Percentiles rank a stretch among this genome's conserved stretches.
These are phyloP conservation scores for Aspergillus pseudoviridinutans DNA, from an alignment of 2,329 filamentous ascomycete genomes.

Conservation along the genomic window DNA sequence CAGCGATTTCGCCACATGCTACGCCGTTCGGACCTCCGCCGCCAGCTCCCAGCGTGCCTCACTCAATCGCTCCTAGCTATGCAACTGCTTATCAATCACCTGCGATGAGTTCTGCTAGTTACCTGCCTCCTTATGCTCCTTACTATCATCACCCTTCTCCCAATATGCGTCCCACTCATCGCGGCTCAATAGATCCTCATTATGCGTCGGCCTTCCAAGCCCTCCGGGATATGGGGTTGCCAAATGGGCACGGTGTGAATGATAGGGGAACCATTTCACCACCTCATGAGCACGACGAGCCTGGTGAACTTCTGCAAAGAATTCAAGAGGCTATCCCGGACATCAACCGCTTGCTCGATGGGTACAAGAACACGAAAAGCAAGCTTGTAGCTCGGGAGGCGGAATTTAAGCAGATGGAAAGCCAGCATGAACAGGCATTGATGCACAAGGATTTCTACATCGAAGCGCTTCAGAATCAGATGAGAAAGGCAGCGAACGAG, in stretches of 20 bases:
- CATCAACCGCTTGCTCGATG: constrained; percentile 40
- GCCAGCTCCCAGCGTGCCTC: constrained; percentile 17
- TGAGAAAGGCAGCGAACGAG: constrained; percentile 47
- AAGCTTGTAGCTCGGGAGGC: constrained; percentile 49
- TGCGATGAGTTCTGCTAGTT: constrained; percentile 30
- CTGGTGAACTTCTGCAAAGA: constrained; percentile 39
- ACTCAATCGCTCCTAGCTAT: constrained; percentile 25
- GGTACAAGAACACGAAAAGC: constrained; percentile 49
- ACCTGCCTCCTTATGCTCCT: constrained; percentile 30
- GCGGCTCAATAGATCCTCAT: constrained; percentile 28
- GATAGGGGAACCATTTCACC: constrained; percentile 30
- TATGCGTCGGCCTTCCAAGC: constrained; percentile 30
- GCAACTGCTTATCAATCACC: constrained; percentile 33
- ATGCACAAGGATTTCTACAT: constrained; percentile 54
- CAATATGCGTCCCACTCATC: constrained; percentile 25
- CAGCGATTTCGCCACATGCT: constrained; percentile 32
- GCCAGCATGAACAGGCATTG: constrained; percentile 49
- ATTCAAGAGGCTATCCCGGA: constrained; percentile 47
- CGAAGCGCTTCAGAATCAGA: constrained; percentile 47
- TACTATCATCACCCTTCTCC: constrained; percentile 26
- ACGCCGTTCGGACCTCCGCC: constrained; percentile 24
- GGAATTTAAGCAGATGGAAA: constrained; percentile 46
- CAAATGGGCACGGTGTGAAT: constrained; percentile 16
- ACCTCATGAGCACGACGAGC: constrained; percentile 31
- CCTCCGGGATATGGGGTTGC: constrained; percentile 23